phyloP scores from a whole-genome alignment of 495 filamentous ascomycete genomes.

The Daldinia grandis region DNA sequence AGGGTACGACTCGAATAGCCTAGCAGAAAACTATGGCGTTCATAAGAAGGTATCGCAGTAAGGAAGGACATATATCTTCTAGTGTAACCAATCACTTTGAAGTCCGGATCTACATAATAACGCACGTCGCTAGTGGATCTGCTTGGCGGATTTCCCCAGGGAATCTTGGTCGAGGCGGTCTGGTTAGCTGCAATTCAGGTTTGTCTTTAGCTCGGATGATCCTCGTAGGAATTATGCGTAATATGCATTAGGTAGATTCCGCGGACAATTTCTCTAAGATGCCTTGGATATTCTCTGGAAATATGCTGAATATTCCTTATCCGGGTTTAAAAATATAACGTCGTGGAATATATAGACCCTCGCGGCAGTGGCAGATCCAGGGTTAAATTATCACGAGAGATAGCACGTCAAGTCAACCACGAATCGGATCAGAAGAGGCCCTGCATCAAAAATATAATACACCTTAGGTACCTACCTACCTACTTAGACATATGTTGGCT shows the following conservation, averaged over 20 bases:
- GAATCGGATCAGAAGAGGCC: background rate
- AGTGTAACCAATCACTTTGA: conserved; percentile 4
- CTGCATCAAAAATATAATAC: background rate
- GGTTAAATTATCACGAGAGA: background rate
- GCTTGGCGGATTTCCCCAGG: conserved; percentile 5
- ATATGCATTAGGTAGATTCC: background rate
- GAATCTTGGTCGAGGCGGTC: conserved; percentile 19
- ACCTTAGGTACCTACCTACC: no score
- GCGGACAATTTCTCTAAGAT: background rate
- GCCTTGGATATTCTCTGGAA: conserved; percentile 4
- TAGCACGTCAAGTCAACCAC: background rate
- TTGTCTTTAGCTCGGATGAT: conserved; percentile 11
- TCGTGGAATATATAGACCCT: background rate
- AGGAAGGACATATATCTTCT: conserved; percentile 26
- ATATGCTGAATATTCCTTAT: conserved; percentile 14
- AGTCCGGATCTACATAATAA: background rate
- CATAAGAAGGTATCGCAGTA: conserved; percentile 11
- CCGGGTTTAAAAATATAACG: conserved; percentile 2
- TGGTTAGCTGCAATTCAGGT: background rate
- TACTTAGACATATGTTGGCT: conserved; percentile 8
- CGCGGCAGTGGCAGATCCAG: background rate
- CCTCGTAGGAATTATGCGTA: background rate
- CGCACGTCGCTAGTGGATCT: background rate
- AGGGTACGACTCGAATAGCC: conserved; percentile 14
- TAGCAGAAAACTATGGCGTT: conserved; percentile 10